Base-by-base conservation (phyloP, 2,329 filamentous ascomycete species). In the Pseudogymnoascus sp. region DNA sequence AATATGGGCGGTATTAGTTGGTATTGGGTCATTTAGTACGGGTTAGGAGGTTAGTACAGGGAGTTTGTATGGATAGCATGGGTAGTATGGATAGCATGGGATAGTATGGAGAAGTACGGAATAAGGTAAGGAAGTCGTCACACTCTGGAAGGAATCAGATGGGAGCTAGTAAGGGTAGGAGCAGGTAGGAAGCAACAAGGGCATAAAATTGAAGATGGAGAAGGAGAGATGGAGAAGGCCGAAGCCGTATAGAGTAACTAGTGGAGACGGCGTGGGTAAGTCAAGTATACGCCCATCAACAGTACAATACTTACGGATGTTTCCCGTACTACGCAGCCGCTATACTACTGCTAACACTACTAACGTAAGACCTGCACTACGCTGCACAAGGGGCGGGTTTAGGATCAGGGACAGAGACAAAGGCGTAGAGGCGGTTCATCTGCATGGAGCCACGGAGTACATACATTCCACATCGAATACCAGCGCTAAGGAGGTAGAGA, bases 101-200 rank as follows among this genome's bases (percentile, higher is more conserved):
- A 33, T 22, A 41, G 40, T 46, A 46, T 46, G 41, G 41, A 46
- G 41, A 46, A 46, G 41, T 26, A 26, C 41, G 22, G 41, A 46
- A 46, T 46, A 46, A 46, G 41, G 41, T 46, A 46, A 26, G 41
- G 41, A 46, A 46, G 41, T 46, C 41, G 41, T 46, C 41, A 46
- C 41, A 46, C 41, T 46, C 41, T 46, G 22, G 41, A 46, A 46
- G 41, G 41, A 46, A 46, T 46, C 41, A 46, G 41, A 46, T 46
- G 41, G 41, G 41, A 46, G 41, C 41, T 46, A 46, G 41, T 22
- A 46, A 19, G 40, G 41, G 11, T 7, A 19, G 22, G 10, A 10
- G 12, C 40, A 46, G n/a, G n/a, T n/a, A n/a, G n/a, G n/a, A n/a
- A n/a, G n/a, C n/a, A n/a, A 26, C 41, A 46, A 46, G 41, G 41